Evolutionary conservation across 805 yeast species (phyloP).

Genomic region (Jamesozyma rosinii): DNA sequence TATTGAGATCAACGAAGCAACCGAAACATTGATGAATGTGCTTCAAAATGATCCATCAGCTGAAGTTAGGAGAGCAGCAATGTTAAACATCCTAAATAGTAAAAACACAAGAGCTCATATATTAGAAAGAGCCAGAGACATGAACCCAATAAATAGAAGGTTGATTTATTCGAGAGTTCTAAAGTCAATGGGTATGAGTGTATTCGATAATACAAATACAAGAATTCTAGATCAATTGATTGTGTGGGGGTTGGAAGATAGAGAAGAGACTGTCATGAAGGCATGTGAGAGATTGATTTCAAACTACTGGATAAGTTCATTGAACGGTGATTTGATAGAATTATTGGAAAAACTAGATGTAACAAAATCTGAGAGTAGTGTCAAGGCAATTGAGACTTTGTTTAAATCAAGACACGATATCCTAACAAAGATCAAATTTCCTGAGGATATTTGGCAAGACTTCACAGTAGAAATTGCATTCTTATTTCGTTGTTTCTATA

Average conservation of each 20-base stretch:
- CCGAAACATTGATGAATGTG: conserved; percentile 39
- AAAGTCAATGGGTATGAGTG: conserved; percentile 56
- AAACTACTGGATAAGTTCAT: conserved; percentile 58
- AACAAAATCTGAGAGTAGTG: conserved; percentile 57
- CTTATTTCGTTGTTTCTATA: conserved; percentile 56
- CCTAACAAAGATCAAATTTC: conserved; percentile 49
- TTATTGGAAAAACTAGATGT: conserved; percentile 66
- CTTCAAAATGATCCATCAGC: conserved; percentile 74
- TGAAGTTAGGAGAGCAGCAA: conserved; percentile 81
- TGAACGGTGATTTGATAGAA: conserved; percentile 61
- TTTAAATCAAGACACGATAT: conserved; percentile 55
- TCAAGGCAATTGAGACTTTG: conserved; percentile 52
- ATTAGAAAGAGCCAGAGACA: conserved; percentile 77
- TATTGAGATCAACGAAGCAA: conserved; percentile 26
- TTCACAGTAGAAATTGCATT: conserved; percentile 70
- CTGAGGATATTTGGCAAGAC: conserved; percentile 57
- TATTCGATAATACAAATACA: conserved; percentile 28
- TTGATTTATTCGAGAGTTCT: conserved; percentile 60
- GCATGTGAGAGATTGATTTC: conserved; percentile 70
- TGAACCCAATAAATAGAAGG: conserved; percentile 60
- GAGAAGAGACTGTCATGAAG: conserved; percentile 61
- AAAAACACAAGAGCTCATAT: conserved; percentile 45
- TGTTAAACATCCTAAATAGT: conserved; percentile 57
- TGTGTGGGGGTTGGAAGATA: conserved; percentile 79
- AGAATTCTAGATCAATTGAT: conserved; percentile 57